These are phyloP conservation scores for Paraurostyla sp. DNA, from an alignment of 73 alveolate species.

Conservation along the genomic window DNA sequence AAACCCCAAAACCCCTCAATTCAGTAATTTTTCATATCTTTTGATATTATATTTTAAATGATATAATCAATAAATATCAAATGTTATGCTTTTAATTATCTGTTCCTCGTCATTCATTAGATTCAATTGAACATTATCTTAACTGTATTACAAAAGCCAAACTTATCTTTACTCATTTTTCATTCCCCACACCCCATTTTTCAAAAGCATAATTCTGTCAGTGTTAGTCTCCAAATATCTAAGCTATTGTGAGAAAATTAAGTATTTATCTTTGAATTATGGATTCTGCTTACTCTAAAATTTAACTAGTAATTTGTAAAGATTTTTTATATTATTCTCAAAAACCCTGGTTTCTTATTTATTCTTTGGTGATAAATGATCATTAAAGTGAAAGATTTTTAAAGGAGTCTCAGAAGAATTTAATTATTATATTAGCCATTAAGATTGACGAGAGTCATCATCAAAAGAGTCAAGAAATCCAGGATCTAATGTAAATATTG, in stretches of 20 bases:
- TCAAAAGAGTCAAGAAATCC: slow-evolving; percentile 22
- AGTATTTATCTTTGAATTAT: background rate
- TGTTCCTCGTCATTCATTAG: background rate
- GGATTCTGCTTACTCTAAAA: background rate
- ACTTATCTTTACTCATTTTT: background rate
- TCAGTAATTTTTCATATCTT: no score
- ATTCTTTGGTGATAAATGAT: slow-evolving; percentile 19
- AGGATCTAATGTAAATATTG: slow-evolving; percentile 18
- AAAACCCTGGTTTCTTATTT: slow-evolving; percentile 1
- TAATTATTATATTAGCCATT: background rate
- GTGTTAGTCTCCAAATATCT: background rate
- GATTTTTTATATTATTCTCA: background rate
- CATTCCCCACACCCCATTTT: slow-evolving; percentile 2
- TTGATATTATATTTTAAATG: no score
- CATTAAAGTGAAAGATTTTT: slow-evolving; percentile 9
- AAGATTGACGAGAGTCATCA: background rate
- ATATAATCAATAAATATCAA: no score
- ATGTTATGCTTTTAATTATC: no score
- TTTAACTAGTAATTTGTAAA: background rate
- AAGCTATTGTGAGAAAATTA: slow-evolving; percentile 6
- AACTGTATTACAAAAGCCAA: background rate
- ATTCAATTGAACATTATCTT: background rate
- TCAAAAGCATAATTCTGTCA: background rate
- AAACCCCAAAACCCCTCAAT: no score
- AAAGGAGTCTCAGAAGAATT: background rate